Evolutionary conservation across 495 filamentous ascomycete species (phyloP).

Genomic region (Thozetella sp.): DNA sequence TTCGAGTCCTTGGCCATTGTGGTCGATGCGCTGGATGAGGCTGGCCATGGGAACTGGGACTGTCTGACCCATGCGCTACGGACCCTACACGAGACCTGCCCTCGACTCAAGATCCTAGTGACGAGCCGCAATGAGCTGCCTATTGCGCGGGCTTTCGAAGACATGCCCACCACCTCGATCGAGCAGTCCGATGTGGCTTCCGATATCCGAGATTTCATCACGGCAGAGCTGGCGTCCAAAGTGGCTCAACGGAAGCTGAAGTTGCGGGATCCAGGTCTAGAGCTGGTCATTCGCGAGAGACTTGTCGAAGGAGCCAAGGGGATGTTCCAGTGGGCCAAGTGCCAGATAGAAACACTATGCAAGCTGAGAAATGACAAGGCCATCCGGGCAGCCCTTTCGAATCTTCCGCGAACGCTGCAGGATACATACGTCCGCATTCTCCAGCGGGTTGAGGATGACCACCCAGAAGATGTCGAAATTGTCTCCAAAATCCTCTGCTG

Average conservation of each 20-base stretch:
- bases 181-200: conserved; percentile 1
- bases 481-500: conserved; percentile 6
- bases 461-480: conserved; percentile 8
- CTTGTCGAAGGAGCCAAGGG: conserved; percentile 14
- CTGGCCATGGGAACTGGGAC: not conserved
- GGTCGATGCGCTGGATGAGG: conserved; percentile 11
- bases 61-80: conserved; percentile 5
- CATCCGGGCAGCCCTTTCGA: conserved; percentile 26
- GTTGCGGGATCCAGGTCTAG: not conserved
- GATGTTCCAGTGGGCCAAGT: conserved; percentile 39
- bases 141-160: conserved; percentile 7
- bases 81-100: not conserved
- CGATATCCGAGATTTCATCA: conserved; percentile 4
- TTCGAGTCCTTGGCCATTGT: conserved; percentile 7
- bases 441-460: conserved; percentile 14
- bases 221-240: not conserved
- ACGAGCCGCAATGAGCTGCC: conserved; percentile 2
- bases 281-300: not conserved
- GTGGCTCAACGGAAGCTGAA: not conserved
- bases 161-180: conserved; percentile 5
- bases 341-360: conserved; percentile 36
- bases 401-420: conserved; percentile 30
- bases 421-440: conserved; percentile 32
- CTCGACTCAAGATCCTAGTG: conserved; percentile 6
- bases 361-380: conserved; percentile 32